Conservation (phyloP, 106 monocot genomes). For the Vanilla planifolia region DNA sequence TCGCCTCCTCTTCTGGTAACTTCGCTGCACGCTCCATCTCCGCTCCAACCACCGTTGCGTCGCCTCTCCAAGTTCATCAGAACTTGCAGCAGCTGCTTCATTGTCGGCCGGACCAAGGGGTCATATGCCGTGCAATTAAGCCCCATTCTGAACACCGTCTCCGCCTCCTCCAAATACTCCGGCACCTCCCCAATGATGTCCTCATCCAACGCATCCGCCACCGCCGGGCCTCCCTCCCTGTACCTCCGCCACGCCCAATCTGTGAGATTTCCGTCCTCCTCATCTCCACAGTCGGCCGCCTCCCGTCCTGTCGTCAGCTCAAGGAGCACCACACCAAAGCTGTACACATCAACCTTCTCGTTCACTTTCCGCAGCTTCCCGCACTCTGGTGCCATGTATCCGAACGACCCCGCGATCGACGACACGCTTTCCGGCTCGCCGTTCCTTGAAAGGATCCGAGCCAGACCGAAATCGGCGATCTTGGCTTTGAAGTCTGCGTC, state of each 20-base stretch:
- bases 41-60: neutral
- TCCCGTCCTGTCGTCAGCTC: slow-evolving; percentile 62
- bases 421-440: slow-evolving; percentile 46
- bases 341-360: slow-evolving; percentile 82
- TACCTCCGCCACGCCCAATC: slow-evolving; percentile 51
- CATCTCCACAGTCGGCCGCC: slow-evolving; percentile 26
- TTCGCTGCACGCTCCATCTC: neutral
- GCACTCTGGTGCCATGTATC: slow-evolving; percentile 88
- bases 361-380: slow-evolving; percentile 33
- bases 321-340: slow-evolving; percentile 84
- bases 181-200: slow-evolving; percentile 11
- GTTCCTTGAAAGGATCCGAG: slow-evolving; percentile 26
- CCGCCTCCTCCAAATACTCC: slow-evolving; percentile 31
- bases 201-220: slow-evolving; percentile 30
- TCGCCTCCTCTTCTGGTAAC: neutral
- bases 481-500: slow-evolving; percentile 37
- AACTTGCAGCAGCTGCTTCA: slow-evolving; percentile 55
- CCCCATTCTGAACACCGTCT: slow-evolving; percentile 37
- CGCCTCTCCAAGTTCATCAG: slow-evolving; percentile 23
- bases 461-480: slow-evolving; percentile 60
- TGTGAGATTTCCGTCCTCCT: slow-evolving; percentile 25
- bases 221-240: slow-evolving; percentile 11
- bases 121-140: slow-evolving; percentile 36
- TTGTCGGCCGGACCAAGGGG: slow-evolving; percentile 42
- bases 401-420: slow-evolving; percentile 45